Percentiles rank a stretch among this genome's conserved stretches.
Evolutionary conservation across 2,329 filamentous ascomycete genomes (phyloP).

Genomic region (Akanthomyces lecanii): DNA sequence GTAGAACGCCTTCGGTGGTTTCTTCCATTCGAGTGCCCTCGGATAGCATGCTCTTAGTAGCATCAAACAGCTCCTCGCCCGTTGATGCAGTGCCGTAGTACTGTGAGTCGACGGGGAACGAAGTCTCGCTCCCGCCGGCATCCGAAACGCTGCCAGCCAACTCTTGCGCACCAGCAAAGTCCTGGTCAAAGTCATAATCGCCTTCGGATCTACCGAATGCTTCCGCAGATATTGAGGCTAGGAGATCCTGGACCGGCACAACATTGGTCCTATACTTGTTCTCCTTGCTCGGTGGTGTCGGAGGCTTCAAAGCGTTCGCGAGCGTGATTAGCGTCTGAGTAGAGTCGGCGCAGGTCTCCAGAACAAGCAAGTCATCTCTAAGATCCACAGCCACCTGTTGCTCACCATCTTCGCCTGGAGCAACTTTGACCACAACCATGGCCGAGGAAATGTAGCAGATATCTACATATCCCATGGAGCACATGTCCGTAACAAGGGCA

Average conservation of each 20-base stretch:
- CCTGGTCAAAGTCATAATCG: constrained; percentile 59
- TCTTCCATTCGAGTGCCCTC: constrained; percentile 32
- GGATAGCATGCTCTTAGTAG: constrained; percentile 33
- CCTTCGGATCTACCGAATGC: constrained; percentile 64
- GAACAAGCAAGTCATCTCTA: constrained; percentile 77
- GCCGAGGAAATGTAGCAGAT: constrained; percentile 85
- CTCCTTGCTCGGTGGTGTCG: constrained; percentile 74
- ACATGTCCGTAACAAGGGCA: constrained; percentile 52
- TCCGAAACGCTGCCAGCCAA: constrained; percentile 39
- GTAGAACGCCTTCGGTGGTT: constrained; percentile 33
- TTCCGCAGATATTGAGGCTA: constrained; percentile 86
- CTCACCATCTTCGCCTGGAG: constrained; percentile 48
- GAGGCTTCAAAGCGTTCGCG: constrained; percentile 75
- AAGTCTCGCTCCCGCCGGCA: constrained; percentile 30
- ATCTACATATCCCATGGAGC: constrained; percentile 72
- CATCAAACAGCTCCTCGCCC: constrained; percentile 47
- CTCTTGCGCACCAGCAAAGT: constrained; percentile 53
- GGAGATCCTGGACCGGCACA: constrained; percentile 79
- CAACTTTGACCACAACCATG: constrained; percentile 60
- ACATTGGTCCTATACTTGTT: constrained; percentile 84
- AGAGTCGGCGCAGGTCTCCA: constrained; percentile 96
- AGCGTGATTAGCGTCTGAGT: constrained; percentile 85
- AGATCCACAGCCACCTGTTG: constrained; percentile 75
- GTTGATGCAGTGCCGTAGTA: constrained; percentile 43
- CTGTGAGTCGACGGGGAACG: constrained; percentile 40